Percentiles rank a stretch among this genome's conserved stretches.
Evolutionary conservation across 768 basidiomycete species (phyloP).

Genomic region (Tulasnella sp.): DNA sequence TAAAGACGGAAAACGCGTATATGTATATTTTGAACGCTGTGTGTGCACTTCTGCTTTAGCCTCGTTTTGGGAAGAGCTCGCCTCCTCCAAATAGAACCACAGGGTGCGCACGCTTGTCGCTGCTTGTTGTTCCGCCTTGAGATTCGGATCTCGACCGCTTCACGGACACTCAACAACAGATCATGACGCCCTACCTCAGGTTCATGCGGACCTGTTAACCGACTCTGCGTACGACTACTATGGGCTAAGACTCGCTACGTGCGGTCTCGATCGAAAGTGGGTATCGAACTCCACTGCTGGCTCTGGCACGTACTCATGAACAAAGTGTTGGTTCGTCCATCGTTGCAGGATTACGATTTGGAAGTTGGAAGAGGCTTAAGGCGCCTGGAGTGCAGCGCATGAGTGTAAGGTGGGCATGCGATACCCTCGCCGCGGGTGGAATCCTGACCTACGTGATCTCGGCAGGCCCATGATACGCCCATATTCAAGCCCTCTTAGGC

Average conservation of each 20-base stretch:
- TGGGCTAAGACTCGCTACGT: constrained; percentile 74
- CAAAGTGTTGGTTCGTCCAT: constrained; percentile 28
- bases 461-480: constrained; percentile 56
- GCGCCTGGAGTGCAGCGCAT: constrained; percentile 73
- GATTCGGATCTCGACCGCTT: neutral
- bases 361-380: constrained; percentile 63
- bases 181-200: constrained; percentile 39
- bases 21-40: too few species aligned
- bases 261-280: constrained; percentile 72
- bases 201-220: constrained; percentile 76
- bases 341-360: constrained; percentile 74
- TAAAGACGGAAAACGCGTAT: too few species aligned
- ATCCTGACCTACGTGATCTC: neutral
- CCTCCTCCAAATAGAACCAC: neutral
- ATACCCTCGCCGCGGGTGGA: neutral
- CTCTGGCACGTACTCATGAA: constrained; percentile 18
- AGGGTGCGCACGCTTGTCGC: constrained; percentile 1
- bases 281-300: constrained; percentile 35
- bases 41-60: too few species aligned
- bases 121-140: neutral
- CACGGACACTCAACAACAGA: constrained; percentile 18
- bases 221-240: constrained; percentile 91
- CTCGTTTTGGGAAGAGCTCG: too few species aligned
- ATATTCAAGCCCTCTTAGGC: constrained; percentile 83
- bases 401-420: constrained; percentile 76